Base-by-base conservation (phyloP, 176 grass and related monocot species). In the Aegilops speltoides region DNA sequence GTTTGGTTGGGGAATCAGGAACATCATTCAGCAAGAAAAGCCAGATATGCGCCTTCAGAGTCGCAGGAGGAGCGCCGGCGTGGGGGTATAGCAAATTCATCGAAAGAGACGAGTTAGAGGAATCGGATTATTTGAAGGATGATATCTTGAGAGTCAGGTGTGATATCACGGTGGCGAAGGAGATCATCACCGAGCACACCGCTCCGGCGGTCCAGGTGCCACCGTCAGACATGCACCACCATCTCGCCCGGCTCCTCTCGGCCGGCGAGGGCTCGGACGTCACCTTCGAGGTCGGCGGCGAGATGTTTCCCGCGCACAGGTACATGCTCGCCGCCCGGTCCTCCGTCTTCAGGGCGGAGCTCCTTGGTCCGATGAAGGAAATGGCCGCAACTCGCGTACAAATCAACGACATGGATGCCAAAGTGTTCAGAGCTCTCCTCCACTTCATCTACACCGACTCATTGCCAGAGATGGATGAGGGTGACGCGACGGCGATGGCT, bases 391-490 rank as follows among this genome's bases (percentile, higher is more conserved):
- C 20, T 0, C 8, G 3, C 19, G 0, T 70, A 11, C 31, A 0
- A 4, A 37, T 70, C 33, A 0, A 69, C 8, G 17, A 70, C 67
- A n/a, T 70, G 67, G 67, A 70, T 0, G 0, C 67, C 17, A 37
- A 37, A 70, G 67, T 37, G 67, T 70, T 70, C 33, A 1, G 32
- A 37, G 33, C 67, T 0, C 8, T 70, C 3, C 17, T 70, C 3
- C 17, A 74, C 43, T 92, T 87, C 80, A 60, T 88, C 6, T 86
- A 86, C 57, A 84, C 80, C 2, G 90, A 88, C 38, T 19, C 78
- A 5, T 3, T 86, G 19, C 77, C 86, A 16, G 76, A 71, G 10
- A 68, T 81, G 0, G 60, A 43, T 1, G 68, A 78, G 1, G 16
- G 23, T 1, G 79, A 76, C 2, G 6, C 54, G 15, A 10, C 14